Percentiles rank a stretch among this genome's conserved stretches.
phyloP scores from a whole-genome alignment of 1,284 basidiomycete genomes.

The Apiotrichum veenhuisii region DNA sequence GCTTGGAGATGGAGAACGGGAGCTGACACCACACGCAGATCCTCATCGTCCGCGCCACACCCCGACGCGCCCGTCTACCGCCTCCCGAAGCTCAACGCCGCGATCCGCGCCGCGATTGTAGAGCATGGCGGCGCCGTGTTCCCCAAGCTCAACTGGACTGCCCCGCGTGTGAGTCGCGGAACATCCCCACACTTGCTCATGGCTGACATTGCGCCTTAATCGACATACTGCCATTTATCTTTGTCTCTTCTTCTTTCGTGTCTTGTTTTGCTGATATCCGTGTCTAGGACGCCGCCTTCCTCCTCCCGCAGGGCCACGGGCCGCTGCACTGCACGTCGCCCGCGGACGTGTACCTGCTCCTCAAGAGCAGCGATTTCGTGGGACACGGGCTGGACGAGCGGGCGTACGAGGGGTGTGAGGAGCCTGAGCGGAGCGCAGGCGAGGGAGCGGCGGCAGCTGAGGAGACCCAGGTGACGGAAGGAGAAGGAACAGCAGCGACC shows the following conservation, averaged over 20 bases:
- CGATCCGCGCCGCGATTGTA: slow-evolving; percentile 65
- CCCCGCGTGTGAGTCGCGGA: slow-evolving; percentile 64
- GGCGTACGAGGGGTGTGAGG: slow-evolving; percentile 42
- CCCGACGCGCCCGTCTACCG: slow-evolving; percentile 44
- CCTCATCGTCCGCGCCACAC: background rate
- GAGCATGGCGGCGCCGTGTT: slow-evolving; percentile 77
- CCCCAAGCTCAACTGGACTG: slow-evolving; percentile 92
- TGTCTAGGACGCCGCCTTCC: slow-evolving; percentile 84
- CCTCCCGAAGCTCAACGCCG: slow-evolving; percentile 69
- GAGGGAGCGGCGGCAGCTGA: too few relatives aligned
- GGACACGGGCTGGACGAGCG: slow-evolving; percentile 68
- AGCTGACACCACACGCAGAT: too few relatives aligned
- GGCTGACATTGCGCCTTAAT: background rate
- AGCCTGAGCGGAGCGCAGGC: background rate
- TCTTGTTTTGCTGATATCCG: background rate
- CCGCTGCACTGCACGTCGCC: slow-evolving; percentile 82
- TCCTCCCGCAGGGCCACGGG: slow-evolving; percentile 69
- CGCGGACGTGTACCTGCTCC: slow-evolving; percentile 82
- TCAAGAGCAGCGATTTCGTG: slow-evolving; percentile 91
- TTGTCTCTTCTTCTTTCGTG: background rate
- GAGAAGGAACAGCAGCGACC: background rate
- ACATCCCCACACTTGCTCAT: too few relatives aligned
- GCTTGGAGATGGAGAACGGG: too few relatives aligned
- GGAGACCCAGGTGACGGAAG: background rate
- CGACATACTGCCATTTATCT: background rate